A percentile compares a stretch with the other conserved stretches of the same genome.
phyloP scores from a whole-genome alignment of 768 basidiomycete species.

The Pleurotus giganteus region DNA sequence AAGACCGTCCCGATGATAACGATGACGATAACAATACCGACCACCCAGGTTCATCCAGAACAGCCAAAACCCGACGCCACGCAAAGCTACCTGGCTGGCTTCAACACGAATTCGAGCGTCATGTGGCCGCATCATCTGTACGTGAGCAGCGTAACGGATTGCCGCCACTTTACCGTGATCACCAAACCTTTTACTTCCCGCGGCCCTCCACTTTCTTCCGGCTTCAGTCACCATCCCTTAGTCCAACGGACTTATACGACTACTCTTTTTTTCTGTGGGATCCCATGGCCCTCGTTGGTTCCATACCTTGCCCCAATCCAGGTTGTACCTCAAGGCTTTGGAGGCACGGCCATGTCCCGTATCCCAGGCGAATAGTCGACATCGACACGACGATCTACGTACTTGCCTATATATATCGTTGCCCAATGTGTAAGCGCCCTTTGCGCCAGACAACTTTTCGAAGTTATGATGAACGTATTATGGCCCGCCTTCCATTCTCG shows the following conservation, averaged over 20 bases:
- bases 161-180: neutral
- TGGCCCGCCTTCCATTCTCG: constrained; percentile 15
- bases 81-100: neutral
- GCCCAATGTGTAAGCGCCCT: constrained; percentile 15
- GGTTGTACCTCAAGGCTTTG: neutral
- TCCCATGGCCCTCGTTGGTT: neutral
- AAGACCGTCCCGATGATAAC: neutral
- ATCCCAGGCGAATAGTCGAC: constrained; percentile 18
- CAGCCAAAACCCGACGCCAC: neutral
- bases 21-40: neutral
- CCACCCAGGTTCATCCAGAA: neutral
- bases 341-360: constrained; percentile 2
- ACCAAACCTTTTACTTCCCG: neutral
- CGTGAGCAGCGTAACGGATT: neutral
- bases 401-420: constrained; percentile 22
- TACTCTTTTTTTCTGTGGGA: neutral
- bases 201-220: neutral
- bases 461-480: constrained; percentile 23
- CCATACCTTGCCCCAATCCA: neutral
- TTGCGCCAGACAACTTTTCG: constrained; percentile 18
- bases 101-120: neutral
- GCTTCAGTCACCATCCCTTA: neutral
- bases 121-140: neutral
- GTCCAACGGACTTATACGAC: neutral
- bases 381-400: constrained; percentile 18